Evolutionary conservation across 2,329 filamentous ascomycete species (phyloP).

Genomic region (Aspergillus oerlinghausenensis): DNA sequence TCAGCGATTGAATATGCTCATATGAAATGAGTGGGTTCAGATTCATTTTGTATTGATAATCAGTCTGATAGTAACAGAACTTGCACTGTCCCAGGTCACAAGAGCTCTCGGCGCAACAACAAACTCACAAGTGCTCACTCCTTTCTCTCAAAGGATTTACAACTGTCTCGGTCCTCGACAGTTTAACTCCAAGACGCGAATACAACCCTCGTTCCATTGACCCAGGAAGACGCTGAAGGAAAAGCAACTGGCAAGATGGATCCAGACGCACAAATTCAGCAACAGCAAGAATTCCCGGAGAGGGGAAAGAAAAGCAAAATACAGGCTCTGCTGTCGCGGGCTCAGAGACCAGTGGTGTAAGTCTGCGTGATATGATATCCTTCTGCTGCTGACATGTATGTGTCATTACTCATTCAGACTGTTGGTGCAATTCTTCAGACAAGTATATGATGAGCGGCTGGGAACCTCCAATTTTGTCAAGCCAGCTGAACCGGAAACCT

Average conservation of each 20-base stretch:
- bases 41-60: neutral
- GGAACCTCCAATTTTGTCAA: constrained; percentile 1
- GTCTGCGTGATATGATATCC: neutral
- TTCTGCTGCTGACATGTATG: neutral
- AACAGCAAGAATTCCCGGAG: neutral
- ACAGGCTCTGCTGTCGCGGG: neutral
- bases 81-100: neutral
- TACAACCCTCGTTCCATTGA: neutral
- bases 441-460: constrained; percentile 1
- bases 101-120: neutral
- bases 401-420: neutral
- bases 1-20: no score
- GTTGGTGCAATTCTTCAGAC: constrained; percentile 8
- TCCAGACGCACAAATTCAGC: neutral
- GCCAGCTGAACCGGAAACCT: constrained; percentile 3
- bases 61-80: neutral
- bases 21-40: no score
- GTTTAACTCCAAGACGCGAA: neutral
- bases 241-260: neutral
- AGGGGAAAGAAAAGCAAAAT: neutral
- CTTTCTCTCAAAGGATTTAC: neutral
- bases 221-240: neutral
- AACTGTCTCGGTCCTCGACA: neutral
- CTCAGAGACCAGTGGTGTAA: neutral
- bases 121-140: neutral